These are phyloP conservation scores for Taphrina communis DNA, from an alignment of 1,139 yeast genomes.

Conservation along the genomic window DNA sequence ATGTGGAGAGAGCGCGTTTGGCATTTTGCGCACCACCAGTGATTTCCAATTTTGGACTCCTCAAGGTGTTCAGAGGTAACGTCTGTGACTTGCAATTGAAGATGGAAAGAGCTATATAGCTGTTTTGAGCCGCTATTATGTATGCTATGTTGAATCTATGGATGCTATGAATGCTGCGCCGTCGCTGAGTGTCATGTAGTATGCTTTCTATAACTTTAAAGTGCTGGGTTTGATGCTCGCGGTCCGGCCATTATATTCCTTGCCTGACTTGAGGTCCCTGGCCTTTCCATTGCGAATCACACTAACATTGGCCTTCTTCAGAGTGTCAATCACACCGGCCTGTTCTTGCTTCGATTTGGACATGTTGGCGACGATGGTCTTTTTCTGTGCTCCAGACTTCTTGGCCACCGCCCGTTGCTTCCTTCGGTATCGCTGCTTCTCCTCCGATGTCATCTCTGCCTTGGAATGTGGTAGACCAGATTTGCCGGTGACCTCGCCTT, in stretches of 20 bases:
- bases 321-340: conserved; percentile 65
- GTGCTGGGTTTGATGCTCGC: conserved; percentile 8
- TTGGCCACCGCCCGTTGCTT: conserved; percentile 66
- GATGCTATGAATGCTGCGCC: conserved; percentile 15
- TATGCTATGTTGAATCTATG: too few species aligned
- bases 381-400: conserved; percentile 54
- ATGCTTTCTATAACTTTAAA: conserved; percentile 4
- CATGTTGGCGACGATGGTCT: conserved; percentile 57
- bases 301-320: conserved; percentile 76
- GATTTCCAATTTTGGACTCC: too few species aligned
- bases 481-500: conserved; percentile 71
- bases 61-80: too few species aligned
- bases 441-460: conserved; percentile 83
- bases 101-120: too few species aligned
- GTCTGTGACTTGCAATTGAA: too few species aligned
- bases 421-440: conserved; percentile 84
- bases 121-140: too few species aligned
- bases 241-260: conserved; percentile 55
- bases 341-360: conserved; percentile 38
- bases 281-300: conserved; percentile 80
- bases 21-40: too few species aligned
- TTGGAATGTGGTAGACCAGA: conserved; percentile 84
- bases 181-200: neutral
- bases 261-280: conserved; percentile 73
- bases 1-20: too few species aligned